Base-by-base conservation (phyloP, 768 basidiomycete species). In the Lactarius indigo region DNA sequence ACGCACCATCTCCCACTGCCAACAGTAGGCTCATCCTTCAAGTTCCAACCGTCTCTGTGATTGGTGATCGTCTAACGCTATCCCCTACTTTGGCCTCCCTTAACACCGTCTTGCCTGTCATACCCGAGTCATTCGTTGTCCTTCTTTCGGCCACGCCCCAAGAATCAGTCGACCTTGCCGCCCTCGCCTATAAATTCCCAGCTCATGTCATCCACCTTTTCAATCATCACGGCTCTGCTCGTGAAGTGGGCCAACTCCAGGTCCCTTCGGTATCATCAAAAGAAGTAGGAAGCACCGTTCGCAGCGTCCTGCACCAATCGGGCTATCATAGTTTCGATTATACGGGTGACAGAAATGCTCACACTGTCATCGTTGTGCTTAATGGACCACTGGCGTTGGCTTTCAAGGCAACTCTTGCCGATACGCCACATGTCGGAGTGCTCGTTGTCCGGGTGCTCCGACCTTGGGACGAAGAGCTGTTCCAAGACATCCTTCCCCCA, bases 171-270 rank as follows among this genome's bases (percentile, higher is more conserved):
- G 90, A 93, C 72, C 84, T 94, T 63, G 85, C 94, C 3, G 73
- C 84, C 31, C 81, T 93, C 57, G 82, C 93, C n/a, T 95, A 95
- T 79, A 82, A 81, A 65, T 76, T 91, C 59, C 81, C 82, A 23
- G 83, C 79, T 50, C 92, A 96, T 76, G 87, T 92, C 64, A 83
- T 95, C 63, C 94, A 98, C 75, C 79, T 98, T 50, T 95, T 98
- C 74, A 95, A 98, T 76, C 92, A 96, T 71, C 83, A 91, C 73
- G 85, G 86, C 68, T 82, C 87, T 37, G 81, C 88, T 39, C 88
- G 96, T 30, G 94, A 98, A 77, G 78, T 85, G 39, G 86, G 90
- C 2, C 83, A 87, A 62, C 73, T 80, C 39, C 76, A 86, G 42
- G 71, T 76, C 31, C 80, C 81, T 10, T 63, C 82, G 2, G 71